A percentile compares a stretch with the other conserved stretches of the same genome.
These are phyloP conservation scores for Microcyclospora tardicrescens DNA, from an alignment of 2,329 filamentous ascomycete species.

Conservation along the genomic window DNA sequence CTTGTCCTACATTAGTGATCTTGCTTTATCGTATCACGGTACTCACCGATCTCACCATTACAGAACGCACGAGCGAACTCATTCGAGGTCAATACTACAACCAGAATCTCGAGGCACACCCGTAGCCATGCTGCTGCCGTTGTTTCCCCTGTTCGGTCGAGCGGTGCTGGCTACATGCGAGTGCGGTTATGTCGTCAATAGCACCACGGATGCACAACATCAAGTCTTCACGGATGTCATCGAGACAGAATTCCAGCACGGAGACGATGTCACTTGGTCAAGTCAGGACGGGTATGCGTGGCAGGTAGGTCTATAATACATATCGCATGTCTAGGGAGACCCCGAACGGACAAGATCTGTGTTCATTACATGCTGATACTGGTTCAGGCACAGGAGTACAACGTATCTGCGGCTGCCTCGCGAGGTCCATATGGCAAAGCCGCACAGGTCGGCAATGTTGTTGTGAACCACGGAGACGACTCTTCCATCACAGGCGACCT, in stretches of 20 bases:
- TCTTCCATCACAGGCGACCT: conserved; percentile 29
- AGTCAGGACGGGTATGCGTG: conserved; percentile 37
- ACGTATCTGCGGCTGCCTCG: conserved; percentile 43
- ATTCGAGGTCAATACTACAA: too few species aligned
- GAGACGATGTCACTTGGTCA: conserved; percentile 24
- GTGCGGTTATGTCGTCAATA: conserved; percentile 54
- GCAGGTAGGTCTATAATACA: conserved; percentile 22
- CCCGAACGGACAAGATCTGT: too few species aligned
- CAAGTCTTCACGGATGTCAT: conserved; percentile 54
- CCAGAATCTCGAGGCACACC: background rate
- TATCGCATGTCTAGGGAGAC: too few species aligned
- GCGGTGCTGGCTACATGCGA: conserved; percentile 44
- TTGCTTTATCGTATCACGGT: too few species aligned
- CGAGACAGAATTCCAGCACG: conserved; percentile 58
- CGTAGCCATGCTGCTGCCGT: background rate
- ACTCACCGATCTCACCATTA: too few species aligned
- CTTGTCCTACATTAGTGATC: too few species aligned
- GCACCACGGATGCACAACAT: conserved; percentile 27
- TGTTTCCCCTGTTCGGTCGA: background rate
- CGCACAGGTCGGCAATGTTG: conserved; percentile 45
- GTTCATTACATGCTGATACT: too few species aligned
- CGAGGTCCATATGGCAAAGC: conserved; percentile 55
- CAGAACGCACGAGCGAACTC: too few species aligned
- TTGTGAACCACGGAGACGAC: conserved; percentile 30
- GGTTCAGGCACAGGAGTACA: conserved; percentile 47